Evolutionary conservation across 176 grass and related monocot species (phyloP).

Genomic region (Musa schizocarpa): DNA sequence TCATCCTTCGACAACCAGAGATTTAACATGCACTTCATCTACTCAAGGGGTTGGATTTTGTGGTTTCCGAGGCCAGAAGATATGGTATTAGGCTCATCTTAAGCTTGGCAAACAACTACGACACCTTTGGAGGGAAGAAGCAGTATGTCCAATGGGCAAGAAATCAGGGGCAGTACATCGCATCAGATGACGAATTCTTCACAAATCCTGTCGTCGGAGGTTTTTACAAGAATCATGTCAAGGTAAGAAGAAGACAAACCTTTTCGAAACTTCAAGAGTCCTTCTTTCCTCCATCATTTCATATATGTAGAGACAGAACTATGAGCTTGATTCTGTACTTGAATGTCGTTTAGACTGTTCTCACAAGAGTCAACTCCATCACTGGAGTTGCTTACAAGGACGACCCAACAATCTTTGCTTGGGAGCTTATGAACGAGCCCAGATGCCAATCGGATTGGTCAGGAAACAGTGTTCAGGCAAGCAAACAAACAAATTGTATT

Average conservation of each 20-base stretch:
- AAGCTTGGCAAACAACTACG: slow-evolving; percentile 74
- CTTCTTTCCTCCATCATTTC: too few species aligned
- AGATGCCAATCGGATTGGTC: slow-evolving; percentile 68
- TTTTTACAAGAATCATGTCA: slow-evolving; percentile 87
- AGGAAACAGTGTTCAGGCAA: slow-evolving; percentile 49
- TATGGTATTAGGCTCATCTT: slow-evolving; percentile 62
- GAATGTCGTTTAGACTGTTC: slow-evolving; percentile 37
- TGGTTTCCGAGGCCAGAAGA: slow-evolving; percentile 69
- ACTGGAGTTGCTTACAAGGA: slow-evolving; percentile 75
- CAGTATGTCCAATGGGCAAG: slow-evolving; percentile 90
- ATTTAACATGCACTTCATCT: neutral
- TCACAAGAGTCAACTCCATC: slow-evolving; percentile 69
- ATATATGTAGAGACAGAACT: neutral
- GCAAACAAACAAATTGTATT: too few species aligned
- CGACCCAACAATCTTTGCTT: slow-evolving; percentile 85
- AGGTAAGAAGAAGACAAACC: slow-evolving; percentile 26
- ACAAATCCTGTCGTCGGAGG: slow-evolving; percentile 59
- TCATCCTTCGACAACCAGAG: neutral
- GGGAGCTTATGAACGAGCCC: slow-evolving; percentile 99
- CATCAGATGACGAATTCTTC: slow-evolving; percentile 80
- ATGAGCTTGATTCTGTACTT: neutral
- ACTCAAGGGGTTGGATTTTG: slow-evolving; percentile 70
- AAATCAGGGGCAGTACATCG: slow-evolving; percentile 57
- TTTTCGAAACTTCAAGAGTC: too few species aligned
- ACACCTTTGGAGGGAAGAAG: slow-evolving; percentile 67